A percentile compares a stretch with the other conserved stretches of the same genome.
These are phyloP conservation scores for Aspergillus steynii DNA, from an alignment of 495 filamentous ascomycete species.

Conservation along the genomic window DNA sequence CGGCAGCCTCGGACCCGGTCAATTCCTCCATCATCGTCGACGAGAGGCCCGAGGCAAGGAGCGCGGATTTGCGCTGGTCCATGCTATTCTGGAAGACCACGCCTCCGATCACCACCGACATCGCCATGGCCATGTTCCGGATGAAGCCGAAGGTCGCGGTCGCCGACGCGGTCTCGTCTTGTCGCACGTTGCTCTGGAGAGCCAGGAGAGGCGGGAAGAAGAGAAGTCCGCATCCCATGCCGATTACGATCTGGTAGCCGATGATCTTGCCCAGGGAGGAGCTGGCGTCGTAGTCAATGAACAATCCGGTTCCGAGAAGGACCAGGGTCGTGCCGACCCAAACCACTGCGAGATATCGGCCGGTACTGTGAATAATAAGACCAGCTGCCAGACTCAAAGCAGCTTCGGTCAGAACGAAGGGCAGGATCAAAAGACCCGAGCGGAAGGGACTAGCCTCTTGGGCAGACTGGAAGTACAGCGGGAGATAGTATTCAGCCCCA, in stretches of 20 bases:
- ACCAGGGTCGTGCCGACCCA: slow-evolving; percentile 48
- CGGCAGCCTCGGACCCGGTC: slow-evolving; percentile 49
- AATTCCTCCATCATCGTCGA: slow-evolving; percentile 37
- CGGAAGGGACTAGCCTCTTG: slow-evolving; percentile 49
- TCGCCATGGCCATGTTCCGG: slow-evolving; percentile 68
- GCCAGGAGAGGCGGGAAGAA: slow-evolving; percentile 72
- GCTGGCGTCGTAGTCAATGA: slow-evolving; percentile 42
- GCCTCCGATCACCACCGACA: slow-evolving; percentile 75
- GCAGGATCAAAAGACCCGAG: slow-evolving; percentile 54
- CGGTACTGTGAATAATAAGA: slow-evolving; percentile 58
- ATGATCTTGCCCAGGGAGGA: slow-evolving; percentile 47
- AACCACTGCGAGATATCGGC: slow-evolving; percentile 59
- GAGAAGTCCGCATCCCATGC: slow-evolving; percentile 49
- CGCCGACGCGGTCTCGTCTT: slow-evolving; percentile 72
- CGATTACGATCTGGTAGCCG: slow-evolving; percentile 63
- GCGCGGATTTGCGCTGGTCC: slow-evolving; percentile 33
- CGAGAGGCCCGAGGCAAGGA: slow-evolving; percentile 50
- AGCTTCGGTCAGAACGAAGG: slow-evolving; percentile 52
- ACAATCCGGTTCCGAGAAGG: slow-evolving; percentile 53
- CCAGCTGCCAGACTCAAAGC: slow-evolving; percentile 50
- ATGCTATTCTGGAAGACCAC: slow-evolving; percentile 75
- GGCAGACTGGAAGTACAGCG: slow-evolving; percentile 58
- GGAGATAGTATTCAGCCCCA: slow-evolving; percentile 57
- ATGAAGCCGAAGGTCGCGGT: slow-evolving; percentile 76
- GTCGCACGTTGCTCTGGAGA: slow-evolving; percentile 67